Base-by-base conservation (phyloP, 2,329 filamentous ascomycete species). In the Chrysosporium keratinophilum region DNA sequence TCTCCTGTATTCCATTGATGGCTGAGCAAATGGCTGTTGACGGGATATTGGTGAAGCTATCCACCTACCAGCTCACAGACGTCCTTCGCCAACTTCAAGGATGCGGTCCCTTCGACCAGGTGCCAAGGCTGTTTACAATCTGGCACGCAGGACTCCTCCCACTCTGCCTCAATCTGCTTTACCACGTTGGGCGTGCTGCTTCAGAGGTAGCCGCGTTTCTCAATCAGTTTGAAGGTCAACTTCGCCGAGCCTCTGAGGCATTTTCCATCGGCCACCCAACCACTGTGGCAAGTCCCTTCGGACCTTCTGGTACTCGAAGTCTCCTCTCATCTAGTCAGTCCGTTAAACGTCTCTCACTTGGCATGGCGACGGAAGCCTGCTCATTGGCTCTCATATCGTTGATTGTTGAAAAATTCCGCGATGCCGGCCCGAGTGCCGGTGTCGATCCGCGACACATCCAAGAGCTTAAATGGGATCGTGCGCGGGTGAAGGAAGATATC, bases 11-110 rank as follows among this genome's bases (percentile, higher is more conserved):
- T 12, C 85, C 87, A 0, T 71, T 81, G 15, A 78, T 97, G 50
- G 91, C 93, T 2, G 91, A 97, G 67, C 86, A 93, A 58, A 82
- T 98, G 61, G 93, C 91, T 0, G 84, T 88, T 40, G 88, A 95
- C 62, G 89, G 87, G 33, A 76, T 95, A 12, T 78, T 98, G 5
- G 81, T 83, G 61, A 85, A 88, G 57, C 75, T 97, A 49, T 81
- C 86, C 17, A 85, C 85, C 1, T 87, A 89, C 49, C 90, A 85
- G 57, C 74, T 97, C 17, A 85, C 86, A 7, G 82, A 83, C 54
- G 84, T 86, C 66, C 84, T 95, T 68, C 83, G 87, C 23, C 76
- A 78, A 43, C 66, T 72, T 9, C 82, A 84, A 50, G 78, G 79
- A 45, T 84, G 89, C 55, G 86, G 85, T 2, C 89, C 90, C 0